Base-by-base conservation (phyloP, 805 yeast species). In the Candida nanaspora region DNA sequence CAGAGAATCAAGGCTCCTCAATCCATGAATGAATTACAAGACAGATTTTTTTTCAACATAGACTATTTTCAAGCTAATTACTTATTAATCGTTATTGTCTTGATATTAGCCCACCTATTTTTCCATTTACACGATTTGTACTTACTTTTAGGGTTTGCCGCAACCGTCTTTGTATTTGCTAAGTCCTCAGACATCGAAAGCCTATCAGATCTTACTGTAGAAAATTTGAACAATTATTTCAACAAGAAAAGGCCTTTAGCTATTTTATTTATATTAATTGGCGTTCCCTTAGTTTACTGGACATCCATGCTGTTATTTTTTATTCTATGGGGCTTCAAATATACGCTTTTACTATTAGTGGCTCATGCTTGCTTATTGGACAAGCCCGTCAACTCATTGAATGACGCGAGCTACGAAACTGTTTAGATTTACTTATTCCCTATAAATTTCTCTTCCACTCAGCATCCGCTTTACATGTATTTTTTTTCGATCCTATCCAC, bases 41-140 rank as follows among this genome's bases (percentile, higher is more conserved):
- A 83, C 48, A 77, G 98, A 60, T 78, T 91, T 39, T 65, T 80
- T 35, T 93, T 75, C 73, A 93, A 93, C 63, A 66, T 93, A 62
- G 76, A 82, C 33, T 83, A 91, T 65, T 93, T 83, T 66, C 74
- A 82, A 40, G 80, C 95, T 41, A 93, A 93, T 65, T 93, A 93
- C 62, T 68, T 81, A 34, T 63, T 85, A 38, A 74, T 91, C 38
- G 76, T 85, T 31, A 74, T 76, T 3, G 56, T 81, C 43, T 74
- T 91, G 9, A 10, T 31, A n/a, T 16, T 16, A 6, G 9, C 16
- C n/a, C 30, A 26, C 16, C 16, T 34, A 21, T 21, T 25, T 64
- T 15, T 63, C 68, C 16, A 31, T n/a, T 18, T 31, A 4, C 22
- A 31, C 11, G 22, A 31, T 4, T 31, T 31, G 9, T 31, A 30